phyloP scores from a whole-genome alignment of 2,329 filamentous ascomycete species.

The Exophiala sp. region DNA sequence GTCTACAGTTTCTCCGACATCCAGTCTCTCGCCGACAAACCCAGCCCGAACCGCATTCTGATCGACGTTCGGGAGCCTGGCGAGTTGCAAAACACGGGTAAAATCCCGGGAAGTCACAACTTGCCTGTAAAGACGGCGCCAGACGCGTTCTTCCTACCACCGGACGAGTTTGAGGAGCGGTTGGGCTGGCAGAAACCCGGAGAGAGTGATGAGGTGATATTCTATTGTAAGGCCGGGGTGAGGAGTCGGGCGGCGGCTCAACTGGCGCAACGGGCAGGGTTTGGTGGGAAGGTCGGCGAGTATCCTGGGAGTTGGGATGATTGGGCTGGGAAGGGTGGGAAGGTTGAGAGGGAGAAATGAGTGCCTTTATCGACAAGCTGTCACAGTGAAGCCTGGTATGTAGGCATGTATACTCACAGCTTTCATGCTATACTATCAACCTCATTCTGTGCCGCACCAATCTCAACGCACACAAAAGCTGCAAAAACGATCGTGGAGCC shows the following conservation, averaged over 20 bases:
- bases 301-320: constrained; percentile 61
- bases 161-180: constrained; percentile 76
- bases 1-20: constrained; percentile 27
- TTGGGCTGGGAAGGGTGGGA: constrained; percentile 72
- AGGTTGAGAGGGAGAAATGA: constrained; percentile 47
- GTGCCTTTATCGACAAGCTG: not conserved
- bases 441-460: too few species aligned
- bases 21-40: constrained; percentile 12
- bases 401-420: not conserved
- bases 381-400: not conserved
- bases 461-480: too few species aligned
- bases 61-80: constrained; percentile 48
- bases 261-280: constrained; percentile 74
- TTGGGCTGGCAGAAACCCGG: constrained; percentile 73
- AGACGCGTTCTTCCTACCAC: constrained; percentile 72
- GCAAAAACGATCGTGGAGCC: too few species aligned
- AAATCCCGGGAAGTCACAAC: constrained; percentile 77
- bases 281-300: constrained; percentile 57
- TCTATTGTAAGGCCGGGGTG: constrained; percentile 93
- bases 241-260: constrained; percentile 72
- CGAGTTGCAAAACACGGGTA: constrained; percentile 43
- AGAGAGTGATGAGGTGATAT: constrained; percentile 60
- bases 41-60: constrained; percentile 25
- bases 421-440: too few species aligned
- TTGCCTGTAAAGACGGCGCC: constrained; percentile 74